phyloP scores from a whole-genome alignment of 331 rosid species.

The Malus hybrid region DNA sequence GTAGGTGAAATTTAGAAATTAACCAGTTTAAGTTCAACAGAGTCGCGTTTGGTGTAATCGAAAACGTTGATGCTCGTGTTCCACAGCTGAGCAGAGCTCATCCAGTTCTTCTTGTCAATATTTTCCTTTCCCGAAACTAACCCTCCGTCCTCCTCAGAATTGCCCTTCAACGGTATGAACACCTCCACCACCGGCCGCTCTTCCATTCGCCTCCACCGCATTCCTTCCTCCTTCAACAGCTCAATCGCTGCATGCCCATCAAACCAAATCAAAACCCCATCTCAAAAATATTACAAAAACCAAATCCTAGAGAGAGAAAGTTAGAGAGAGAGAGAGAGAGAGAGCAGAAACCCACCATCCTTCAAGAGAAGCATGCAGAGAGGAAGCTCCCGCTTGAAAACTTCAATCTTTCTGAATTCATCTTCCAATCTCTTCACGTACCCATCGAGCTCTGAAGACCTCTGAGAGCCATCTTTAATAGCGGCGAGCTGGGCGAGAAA shows the following conservation, averaged over 20 bases:
- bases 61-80: conserved; percentile 23
- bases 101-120: conserved; percentile 52
- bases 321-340: background rate
- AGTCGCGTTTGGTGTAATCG: conserved; percentile 7
- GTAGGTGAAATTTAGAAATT: background rate
- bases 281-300: background rate
- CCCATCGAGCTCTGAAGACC: conserved; percentile 38
- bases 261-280: background rate
- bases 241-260: conserved; percentile 37
- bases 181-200: conserved; percentile 32
- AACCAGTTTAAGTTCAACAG: conserved; percentile 21
- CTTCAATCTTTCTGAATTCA: conserved; percentile 60
- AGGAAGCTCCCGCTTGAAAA: conserved; percentile 86
- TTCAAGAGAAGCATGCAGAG: conserved; percentile 57
- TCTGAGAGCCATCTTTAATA: conserved; percentile 23
- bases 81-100: conserved; percentile 73
- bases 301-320: background rate
- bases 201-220: conserved; percentile 21
- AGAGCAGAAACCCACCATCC: conserved; percentile 39
- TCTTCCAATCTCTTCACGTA: conserved; percentile 49
- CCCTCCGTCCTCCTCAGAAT: conserved; percentile 20
- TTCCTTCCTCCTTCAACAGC: conserved; percentile 41
- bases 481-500: conserved; percentile 33
- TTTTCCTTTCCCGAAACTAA: conserved; percentile 14
- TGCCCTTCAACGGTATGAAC: conserved; percentile 27